Percentiles rank a stretch among this genome's conserved stretches.
These are phyloP conservation scores for Apophysomyces elegans DNA, from an alignment of 371 early-diverging fungal species.

Conservation along the genomic window DNA sequence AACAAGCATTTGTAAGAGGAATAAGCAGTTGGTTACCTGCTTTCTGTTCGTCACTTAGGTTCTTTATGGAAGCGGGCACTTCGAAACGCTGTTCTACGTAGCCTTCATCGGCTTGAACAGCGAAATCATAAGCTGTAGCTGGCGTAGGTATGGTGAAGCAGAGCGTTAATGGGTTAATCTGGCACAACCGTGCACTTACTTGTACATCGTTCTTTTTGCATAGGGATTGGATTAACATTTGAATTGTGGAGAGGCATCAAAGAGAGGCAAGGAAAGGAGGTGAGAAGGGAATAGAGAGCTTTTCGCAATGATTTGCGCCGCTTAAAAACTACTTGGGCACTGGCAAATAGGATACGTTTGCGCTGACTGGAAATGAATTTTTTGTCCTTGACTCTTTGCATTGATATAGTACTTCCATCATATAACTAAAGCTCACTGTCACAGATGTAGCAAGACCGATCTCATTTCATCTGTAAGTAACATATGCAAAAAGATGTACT, in stretches of 20 bases:
- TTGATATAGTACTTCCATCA: too few species aligned
- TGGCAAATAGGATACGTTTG: too few species aligned
- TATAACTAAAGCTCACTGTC: too few species aligned
- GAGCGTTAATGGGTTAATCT: background rate
- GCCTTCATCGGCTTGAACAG: constrained; percentile 60
- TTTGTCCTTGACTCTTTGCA: too few species aligned
- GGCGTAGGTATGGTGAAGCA: background rate
- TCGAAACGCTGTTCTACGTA: constrained; percentile 67
- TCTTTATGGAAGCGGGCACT: constrained; percentile 47
- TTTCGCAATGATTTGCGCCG: too few species aligned
- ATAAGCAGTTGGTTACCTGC: constrained; percentile 46
- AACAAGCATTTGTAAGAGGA: background rate
- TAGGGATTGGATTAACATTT: constrained; percentile 5
- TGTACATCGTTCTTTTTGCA: constrained; percentile 6
- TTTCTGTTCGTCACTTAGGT: constrained; percentile 67
- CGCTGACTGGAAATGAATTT: too few species aligned
- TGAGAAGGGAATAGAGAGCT: background rate
- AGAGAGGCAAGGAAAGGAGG: background rate
- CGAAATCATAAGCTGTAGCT: background rate
- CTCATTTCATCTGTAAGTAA: too few species aligned
- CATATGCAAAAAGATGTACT: too few species aligned
- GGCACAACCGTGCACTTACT: background rate
- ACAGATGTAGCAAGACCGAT: too few species aligned
- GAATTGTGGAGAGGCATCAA: background rate
- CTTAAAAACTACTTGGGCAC: too few species aligned